phyloP scores from a whole-genome alignment of 345 rosid species.

The Pistacia atlantica region DNA sequence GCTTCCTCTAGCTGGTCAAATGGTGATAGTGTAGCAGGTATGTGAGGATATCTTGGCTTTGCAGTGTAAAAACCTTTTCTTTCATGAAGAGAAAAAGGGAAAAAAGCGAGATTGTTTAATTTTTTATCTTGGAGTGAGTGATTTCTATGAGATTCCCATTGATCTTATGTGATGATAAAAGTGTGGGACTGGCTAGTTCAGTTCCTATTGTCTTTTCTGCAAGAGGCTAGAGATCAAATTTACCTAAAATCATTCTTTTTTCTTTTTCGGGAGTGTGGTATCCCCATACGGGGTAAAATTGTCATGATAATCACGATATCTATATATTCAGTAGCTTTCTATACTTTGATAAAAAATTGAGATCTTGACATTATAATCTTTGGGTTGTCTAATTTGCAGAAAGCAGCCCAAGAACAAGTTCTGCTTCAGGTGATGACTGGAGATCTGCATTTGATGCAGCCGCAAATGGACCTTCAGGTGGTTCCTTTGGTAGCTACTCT shows the following conservation, averaged over 20 bases:
- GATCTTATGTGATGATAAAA: background rate
- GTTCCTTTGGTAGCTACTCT: conserved; percentile 25
- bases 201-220: background rate
- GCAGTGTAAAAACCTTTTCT: background rate
- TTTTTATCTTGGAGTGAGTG: background rate
- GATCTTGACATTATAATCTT: background rate
- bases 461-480: conserved; percentile 52
- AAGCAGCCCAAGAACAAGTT: conserved; percentile 74
- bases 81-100: background rate
- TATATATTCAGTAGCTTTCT: background rate
- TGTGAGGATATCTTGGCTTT: background rate
- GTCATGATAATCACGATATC: too few species aligned
- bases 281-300: too few species aligned
- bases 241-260: too few species aligned
- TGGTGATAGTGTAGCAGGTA: conserved; percentile 54
- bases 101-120: too few species aligned
- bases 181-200: background rate
- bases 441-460: conserved; percentile 86
- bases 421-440: conserved; percentile 80
- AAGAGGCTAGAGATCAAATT: background rate
- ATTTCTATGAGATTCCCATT: background rate
- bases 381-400: conserved; percentile 44
- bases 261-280: too few species aligned
- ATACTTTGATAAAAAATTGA: background rate
- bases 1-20: conserved; percentile 83